A percentile compares a stretch with the other conserved stretches of the same genome.
Conservation (phyloP, 148 eudicot genomes). For the Rhododendron williamsianum region DNA sequence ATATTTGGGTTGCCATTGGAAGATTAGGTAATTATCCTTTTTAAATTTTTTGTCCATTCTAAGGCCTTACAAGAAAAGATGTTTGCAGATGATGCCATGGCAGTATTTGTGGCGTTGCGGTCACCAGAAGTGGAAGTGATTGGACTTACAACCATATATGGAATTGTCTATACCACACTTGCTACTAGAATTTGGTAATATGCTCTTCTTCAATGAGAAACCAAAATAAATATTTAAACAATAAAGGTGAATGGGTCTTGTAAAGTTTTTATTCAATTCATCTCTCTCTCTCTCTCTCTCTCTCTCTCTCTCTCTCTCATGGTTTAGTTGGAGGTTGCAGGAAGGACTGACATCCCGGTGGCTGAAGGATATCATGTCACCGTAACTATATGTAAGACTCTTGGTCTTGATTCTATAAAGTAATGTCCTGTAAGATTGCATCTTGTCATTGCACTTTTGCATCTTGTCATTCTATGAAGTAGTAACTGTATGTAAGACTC, state of each 20-base stretch:
- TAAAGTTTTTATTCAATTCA: neutral
- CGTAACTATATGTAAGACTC: conserved; percentile 43
- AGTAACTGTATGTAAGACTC: conserved; percentile 46
- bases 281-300: neutral
- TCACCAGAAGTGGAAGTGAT: conserved; percentile 88
- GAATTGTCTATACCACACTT: conserved; percentile 83
- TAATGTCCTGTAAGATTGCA: neutral
- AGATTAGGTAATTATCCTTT: neutral
- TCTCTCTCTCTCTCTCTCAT: neutral
- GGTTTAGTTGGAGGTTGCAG: conserved; percentile 83
- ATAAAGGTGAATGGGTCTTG: neutral
- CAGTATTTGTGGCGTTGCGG: conserved; percentile 77
- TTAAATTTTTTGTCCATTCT: neutral
- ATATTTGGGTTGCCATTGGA: neutral
- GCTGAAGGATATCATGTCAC: conserved; percentile 95
- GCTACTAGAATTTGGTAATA: conserved; percentile 86
- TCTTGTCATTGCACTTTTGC: neutral
- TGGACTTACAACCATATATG: conserved; percentile 86
- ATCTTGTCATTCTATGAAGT: too few species aligned
- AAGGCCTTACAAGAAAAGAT: neutral
- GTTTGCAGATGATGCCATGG: conserved; percentile 96
- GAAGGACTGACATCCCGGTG: conserved; percentile 83
- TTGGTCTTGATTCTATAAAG: neutral
- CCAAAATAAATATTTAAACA: neutral
- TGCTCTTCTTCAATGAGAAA: neutral